Percentiles rank a stretch among this genome's conserved stretches.
Conservation (phyloP, 768 basidiomycete species). For the Filobasidium floriforme region DNA sequence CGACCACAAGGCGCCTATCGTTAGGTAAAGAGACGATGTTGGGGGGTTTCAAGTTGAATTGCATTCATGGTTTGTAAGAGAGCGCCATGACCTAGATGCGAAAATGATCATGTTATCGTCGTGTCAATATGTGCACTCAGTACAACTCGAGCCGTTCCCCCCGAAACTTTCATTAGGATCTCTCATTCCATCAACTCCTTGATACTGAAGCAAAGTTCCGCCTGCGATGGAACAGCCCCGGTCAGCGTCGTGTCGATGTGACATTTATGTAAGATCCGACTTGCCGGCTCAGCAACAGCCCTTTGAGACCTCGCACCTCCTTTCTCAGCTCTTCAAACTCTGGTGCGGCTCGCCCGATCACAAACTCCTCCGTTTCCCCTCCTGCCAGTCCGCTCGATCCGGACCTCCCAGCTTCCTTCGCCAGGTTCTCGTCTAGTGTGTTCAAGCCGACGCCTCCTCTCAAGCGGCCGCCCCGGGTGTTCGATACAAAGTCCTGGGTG, state of each 20-base stretch:
- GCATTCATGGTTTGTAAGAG: background rate
- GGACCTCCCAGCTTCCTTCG: slow-evolving; percentile 18
- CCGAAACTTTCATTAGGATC: too few species aligned
- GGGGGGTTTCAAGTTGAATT: background rate
- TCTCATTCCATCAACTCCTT: background rate
- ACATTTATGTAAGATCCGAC: slow-evolving; percentile 6
- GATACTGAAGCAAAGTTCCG: slow-evolving; percentile 1
- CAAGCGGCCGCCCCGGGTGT: slow-evolving; percentile 4
- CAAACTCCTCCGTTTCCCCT: slow-evolving; percentile 33
- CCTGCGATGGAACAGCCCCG: background rate
- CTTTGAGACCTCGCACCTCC: slow-evolving; percentile 42
- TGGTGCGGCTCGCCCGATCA: background rate
- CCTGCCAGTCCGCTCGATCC: background rate
- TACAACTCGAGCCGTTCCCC: too few species aligned
- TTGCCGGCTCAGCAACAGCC: slow-evolving; percentile 38
- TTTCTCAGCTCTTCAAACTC: slow-evolving; percentile 26
- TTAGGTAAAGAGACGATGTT: background rate
- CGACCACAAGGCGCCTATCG: background rate
- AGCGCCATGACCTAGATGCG: background rate
- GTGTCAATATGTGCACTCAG: too few species aligned
- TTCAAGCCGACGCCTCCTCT: slow-evolving; percentile 24
- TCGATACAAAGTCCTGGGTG: slow-evolving; percentile 24
- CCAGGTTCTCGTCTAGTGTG: slow-evolving; percentile 26
- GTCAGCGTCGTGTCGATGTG: background rate
- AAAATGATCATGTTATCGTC: background rate